phyloP scores from a whole-genome alignment of 2,329 filamentous ascomycete genomes.

The Aotearoamyces nothofagi region DNA sequence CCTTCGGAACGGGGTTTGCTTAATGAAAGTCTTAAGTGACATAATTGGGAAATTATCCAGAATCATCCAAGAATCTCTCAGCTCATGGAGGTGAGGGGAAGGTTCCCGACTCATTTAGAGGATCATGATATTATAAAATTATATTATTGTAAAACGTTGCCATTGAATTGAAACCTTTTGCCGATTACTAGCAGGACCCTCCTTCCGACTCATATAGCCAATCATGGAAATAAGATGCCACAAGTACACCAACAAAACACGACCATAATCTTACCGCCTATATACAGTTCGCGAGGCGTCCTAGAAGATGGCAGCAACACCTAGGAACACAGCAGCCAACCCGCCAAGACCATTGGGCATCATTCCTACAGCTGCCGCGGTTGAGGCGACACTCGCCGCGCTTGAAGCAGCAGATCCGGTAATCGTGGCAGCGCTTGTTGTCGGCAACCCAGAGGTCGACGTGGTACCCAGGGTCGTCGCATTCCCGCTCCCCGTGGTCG shows the following conservation, averaged over 20 bases:
- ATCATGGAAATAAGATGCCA: neutral
- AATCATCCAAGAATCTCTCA: too few relatives aligned
- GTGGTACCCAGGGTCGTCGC: neutral
- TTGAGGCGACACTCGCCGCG: neutral
- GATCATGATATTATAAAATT: too few relatives aligned
- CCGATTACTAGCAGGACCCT: neutral
- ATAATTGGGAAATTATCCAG: too few relatives aligned
- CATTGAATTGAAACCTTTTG: constrained; percentile 1
- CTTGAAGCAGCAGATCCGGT: too few relatives aligned
- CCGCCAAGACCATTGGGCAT: constrained; percentile 2
- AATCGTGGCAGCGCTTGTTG: too few relatives aligned
- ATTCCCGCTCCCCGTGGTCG: too few relatives aligned
- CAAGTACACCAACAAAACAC: neutral
- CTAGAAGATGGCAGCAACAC: constrained; percentile 8
- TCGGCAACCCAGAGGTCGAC: constrained; percentile 1
- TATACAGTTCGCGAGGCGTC: neutral
- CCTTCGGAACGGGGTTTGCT: too few relatives aligned
- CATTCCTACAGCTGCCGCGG: neutral
- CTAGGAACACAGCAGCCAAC: constrained; percentile 1
- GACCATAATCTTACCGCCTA: neutral
- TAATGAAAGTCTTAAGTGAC: too few relatives aligned
- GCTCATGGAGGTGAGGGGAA: too few relatives aligned
- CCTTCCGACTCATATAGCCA: neutral
- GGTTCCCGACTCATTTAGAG: too few relatives aligned
- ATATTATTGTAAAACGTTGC: neutral